Conservation (phyloP, 352 stramenopile species). For the Thraustotheca clavata region DNA sequence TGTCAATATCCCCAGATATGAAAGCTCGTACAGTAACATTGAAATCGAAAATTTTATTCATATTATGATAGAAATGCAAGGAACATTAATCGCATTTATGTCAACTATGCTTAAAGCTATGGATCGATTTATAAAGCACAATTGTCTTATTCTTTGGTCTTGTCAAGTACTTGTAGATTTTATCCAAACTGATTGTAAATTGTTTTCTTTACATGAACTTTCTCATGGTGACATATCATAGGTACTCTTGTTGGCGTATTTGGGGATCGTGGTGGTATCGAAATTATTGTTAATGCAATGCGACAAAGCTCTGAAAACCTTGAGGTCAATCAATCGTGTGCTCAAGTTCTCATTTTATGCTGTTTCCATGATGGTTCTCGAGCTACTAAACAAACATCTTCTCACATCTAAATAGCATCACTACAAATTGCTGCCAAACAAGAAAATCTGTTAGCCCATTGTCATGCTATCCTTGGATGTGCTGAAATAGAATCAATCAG, state of each 20-base stretch:
- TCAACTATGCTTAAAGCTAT: conserved; percentile 1
- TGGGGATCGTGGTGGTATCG: conserved; percentile 6
- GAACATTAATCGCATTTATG: not conserved
- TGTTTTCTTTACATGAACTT: not conserved
- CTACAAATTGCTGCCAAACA: conserved; percentile 15
- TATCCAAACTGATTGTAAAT: not conserved
- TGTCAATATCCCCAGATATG: not conserved
- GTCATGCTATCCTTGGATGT: not conserved
- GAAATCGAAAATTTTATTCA: not conserved
- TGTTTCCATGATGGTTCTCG: conserved; percentile 4
- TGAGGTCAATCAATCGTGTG: not conserved
- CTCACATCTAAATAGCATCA: not conserved
- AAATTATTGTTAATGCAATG: conserved; percentile 8
- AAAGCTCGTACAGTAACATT: not conserved
- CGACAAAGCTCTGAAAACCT: conserved; percentile 9
- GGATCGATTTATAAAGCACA: not conserved
- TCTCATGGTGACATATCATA: not conserved
- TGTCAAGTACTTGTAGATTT: not conserved
- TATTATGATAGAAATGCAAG: not conserved
- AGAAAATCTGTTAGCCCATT: conserved; percentile 3
- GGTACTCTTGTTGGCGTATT: conserved; percentile 4
- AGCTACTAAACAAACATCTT: not conserved
- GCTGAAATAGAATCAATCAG: not conserved
- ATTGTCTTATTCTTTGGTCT: not conserved
- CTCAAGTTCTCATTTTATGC: conserved; percentile 14